Conservation (phyloP, 2,329 filamentous ascomycete genomes). For the Leptographium galeiforme region DNA sequence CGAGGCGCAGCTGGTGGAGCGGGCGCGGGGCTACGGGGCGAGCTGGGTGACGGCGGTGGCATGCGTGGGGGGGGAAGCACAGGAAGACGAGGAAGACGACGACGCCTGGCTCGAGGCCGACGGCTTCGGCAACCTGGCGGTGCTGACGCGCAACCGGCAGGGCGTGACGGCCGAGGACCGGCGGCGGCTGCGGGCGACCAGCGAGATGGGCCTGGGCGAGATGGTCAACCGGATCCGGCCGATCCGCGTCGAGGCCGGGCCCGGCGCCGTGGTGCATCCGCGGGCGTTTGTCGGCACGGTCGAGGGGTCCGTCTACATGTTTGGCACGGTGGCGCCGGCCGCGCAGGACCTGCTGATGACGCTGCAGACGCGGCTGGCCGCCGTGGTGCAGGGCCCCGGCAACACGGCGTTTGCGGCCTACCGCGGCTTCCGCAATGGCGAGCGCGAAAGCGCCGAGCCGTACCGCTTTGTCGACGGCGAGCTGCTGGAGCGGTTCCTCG, state of each 20-base stretch:
- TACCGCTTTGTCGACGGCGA: constrained; percentile 88
- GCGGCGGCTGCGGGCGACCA: constrained; percentile 55
- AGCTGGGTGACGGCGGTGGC: constrained; percentile 71
- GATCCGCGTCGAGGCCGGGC: constrained; percentile 51
- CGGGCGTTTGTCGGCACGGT: constrained; percentile 83
- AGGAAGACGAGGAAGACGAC: too few relatives aligned
- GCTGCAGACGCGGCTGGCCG: constrained; percentile 60
- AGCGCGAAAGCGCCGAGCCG: constrained; percentile 59
- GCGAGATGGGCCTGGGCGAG: constrained; percentile 78
- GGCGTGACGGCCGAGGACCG: constrained; percentile 65
- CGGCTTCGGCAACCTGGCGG: constrained; percentile 73
- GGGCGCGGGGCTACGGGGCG: constrained; percentile 68
- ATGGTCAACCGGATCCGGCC: constrained; percentile 81
- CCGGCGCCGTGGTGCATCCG: constrained; percentile 58
- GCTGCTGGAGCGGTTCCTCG: constrained; percentile 72
- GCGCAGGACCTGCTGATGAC: constrained; percentile 71
- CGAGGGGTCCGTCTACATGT: constrained; percentile 84
- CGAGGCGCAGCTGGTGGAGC: constrained; percentile 48
- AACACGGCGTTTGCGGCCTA: constrained; percentile 64
- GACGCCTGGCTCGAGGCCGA: constrained; percentile 63
- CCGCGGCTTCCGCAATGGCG: constrained; percentile 66
- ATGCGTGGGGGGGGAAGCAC: constrained; percentile 47
- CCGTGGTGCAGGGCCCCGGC: constrained; percentile 54
- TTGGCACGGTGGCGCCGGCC: constrained; percentile 59
- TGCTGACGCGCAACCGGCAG: constrained; percentile 59